Evolutionary conservation across 352 stramenopile genomes (phyloP).

Genomic region (Pythium aquatile): DNA sequence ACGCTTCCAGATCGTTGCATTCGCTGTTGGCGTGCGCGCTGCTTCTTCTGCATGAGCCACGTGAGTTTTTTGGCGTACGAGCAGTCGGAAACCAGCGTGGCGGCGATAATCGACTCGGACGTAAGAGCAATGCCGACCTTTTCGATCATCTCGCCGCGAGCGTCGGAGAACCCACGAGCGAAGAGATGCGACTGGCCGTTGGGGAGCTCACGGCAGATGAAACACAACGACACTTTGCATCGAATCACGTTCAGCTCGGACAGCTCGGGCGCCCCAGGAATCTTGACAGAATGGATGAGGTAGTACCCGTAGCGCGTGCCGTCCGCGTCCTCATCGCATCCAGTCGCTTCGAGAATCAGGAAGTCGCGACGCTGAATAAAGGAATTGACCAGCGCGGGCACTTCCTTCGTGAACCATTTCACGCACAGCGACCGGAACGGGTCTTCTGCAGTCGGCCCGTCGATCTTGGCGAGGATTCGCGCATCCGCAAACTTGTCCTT

Average conservation of each 20-base stretch:
- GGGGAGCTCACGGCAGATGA: slow-evolving; percentile 37
- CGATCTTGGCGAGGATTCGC: slow-evolving; percentile 39
- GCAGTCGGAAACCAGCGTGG: slow-evolving; percentile 42
- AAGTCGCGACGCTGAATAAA: slow-evolving; percentile 55
- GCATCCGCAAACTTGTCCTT: slow-evolving; percentile 53
- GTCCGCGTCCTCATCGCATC: slow-evolving; percentile 33
- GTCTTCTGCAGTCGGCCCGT: slow-evolving; percentile 30
- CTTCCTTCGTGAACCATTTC: slow-evolving; percentile 62
- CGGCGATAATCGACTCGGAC: slow-evolving; percentile 42
- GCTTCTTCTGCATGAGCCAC: slow-evolving; percentile 46
- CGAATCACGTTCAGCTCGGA: slow-evolving; percentile 42
- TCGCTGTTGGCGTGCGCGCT: slow-evolving; percentile 13
- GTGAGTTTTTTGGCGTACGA: slow-evolving; percentile 59
- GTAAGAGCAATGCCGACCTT: slow-evolving; percentile 38
- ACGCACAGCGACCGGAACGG: slow-evolving; percentile 48
- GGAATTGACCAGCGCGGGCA: slow-evolving; percentile 34
- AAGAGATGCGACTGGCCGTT: slow-evolving; percentile 38
- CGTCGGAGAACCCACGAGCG: slow-evolving; percentile 47
- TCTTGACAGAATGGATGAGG: slow-evolving; percentile 50
- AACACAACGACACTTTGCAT: slow-evolving; percentile 48
- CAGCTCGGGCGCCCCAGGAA: slow-evolving; percentile 40
- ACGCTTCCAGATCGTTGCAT: slow-evolving; percentile 5
- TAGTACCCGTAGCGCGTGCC: slow-evolving; percentile 44
- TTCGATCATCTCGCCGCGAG: slow-evolving; percentile 43
- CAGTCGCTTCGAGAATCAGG: slow-evolving; percentile 45